Evolutionary conservation across 306 rosid species (phyloP).

Genomic region (Quercus cerris): DNA sequence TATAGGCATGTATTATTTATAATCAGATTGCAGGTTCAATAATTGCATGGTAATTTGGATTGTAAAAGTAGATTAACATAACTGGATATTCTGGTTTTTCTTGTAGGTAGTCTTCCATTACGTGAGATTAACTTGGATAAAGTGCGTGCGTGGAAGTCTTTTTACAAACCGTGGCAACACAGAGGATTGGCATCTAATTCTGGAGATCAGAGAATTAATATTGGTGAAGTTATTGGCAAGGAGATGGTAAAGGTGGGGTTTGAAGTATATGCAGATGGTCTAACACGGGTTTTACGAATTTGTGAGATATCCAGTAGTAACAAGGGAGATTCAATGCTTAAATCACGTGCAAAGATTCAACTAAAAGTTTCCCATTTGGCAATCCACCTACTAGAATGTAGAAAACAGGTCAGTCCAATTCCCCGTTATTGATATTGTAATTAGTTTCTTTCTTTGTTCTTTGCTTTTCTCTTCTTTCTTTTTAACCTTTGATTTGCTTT

Average conservation of each 20-base stretch:
- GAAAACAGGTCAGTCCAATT: slow-evolving; percentile 57
- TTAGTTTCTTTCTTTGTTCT: too few relatives aligned
- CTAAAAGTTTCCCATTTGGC: slow-evolving; percentile 67
- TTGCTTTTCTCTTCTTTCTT: too few relatives aligned
- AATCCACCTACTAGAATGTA: slow-evolving; percentile 63
- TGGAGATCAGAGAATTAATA: slow-evolving; percentile 27
- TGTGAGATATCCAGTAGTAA: slow-evolving; percentile 66
- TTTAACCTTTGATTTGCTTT: too few relatives aligned
- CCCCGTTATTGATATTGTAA: background rate
- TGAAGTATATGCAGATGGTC: slow-evolving; percentile 96
- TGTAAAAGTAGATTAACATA: slow-evolving; percentile 4
- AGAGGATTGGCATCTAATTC: slow-evolving; percentile 49
- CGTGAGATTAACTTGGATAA: slow-evolving; percentile 92
- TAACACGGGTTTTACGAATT: slow-evolving; percentile 77
- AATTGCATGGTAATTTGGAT: slow-evolving; percentile 2
- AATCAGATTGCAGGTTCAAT: slow-evolving; percentile 1
- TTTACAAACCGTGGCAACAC: slow-evolving; percentile 57
- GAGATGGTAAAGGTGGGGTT: slow-evolving; percentile 68
- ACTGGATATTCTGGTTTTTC: slow-evolving; percentile 21
- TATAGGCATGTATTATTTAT: background rate
- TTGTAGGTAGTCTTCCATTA: slow-evolving; percentile 58
- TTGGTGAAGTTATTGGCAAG: slow-evolving; percentile 29
- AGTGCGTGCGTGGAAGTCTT: slow-evolving; percentile 81
- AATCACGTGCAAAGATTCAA: slow-evolving; percentile 56
- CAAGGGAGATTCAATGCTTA: slow-evolving; percentile 40